These are phyloP conservation scores for Botrytis byssoidea DNA, from an alignment of 2,329 filamentous ascomycete genomes.

Conservation along the genomic window DNA sequence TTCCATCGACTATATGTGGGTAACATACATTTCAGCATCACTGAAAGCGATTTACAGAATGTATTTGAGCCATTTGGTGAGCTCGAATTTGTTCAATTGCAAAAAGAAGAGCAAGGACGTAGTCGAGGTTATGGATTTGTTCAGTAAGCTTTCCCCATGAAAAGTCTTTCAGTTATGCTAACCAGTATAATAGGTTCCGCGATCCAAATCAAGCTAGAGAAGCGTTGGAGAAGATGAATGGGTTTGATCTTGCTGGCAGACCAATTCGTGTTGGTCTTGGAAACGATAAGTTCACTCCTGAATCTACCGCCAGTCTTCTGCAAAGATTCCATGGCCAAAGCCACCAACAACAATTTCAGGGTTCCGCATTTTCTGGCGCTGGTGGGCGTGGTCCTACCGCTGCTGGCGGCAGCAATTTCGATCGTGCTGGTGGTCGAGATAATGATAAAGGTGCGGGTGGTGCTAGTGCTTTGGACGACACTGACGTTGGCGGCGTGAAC, in stretches of 20 bases:
- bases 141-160: conserved; percentile 65
- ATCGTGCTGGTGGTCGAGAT: conserved; percentile 84
- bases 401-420: conserved; percentile 74
- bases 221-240: conserved; percentile 98
- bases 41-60: conserved; percentile 89
- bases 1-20: conserved; percentile 98
- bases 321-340: conserved; percentile 86
- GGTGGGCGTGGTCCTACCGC: conserved; percentile 83
- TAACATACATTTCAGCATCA: conserved; percentile 99
- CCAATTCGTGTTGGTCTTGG: conserved; percentile 98
- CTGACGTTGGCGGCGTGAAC: conserved; percentile 96
- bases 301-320: conserved; percentile 88
- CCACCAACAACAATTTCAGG: conserved; percentile 71
- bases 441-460: conserved; percentile 84
- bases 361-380: conserved; percentile 86
- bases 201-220: conserved; percentile 89
- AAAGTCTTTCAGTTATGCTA: conserved; percentile 35
- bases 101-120: conserved; percentile 89
- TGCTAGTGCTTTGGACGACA: conserved; percentile 93
- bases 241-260: conserved; percentile 94
- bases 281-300: conserved; percentile 99
- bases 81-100: conserved; percentile 94
- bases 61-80: conserved; percentile 98
- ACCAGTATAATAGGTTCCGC: conserved; percentile 65
- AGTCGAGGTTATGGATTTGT: conserved; percentile 98